Conservation (phyloP, 2,329 filamentous ascomycete genomes). For the Diaporthe capsici region DNA sequence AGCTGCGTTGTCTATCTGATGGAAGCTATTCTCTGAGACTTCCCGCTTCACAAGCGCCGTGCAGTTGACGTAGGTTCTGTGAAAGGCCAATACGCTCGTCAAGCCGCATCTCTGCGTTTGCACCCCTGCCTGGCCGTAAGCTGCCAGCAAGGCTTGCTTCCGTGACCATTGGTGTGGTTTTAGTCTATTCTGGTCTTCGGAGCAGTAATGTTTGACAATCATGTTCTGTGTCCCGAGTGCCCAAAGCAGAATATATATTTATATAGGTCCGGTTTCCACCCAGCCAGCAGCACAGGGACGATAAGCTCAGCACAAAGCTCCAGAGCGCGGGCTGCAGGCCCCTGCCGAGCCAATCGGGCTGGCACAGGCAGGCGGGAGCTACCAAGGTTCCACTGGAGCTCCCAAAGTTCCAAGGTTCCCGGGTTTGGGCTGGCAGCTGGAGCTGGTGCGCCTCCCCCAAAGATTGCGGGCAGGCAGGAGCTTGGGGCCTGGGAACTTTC, state of each 20-base stretch:
- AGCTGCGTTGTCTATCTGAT: not conserved
- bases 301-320: not conserved
- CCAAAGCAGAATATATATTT: not conserved
- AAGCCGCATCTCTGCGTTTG: not conserved
- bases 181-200: not conserved
- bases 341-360: constrained; percentile 41
- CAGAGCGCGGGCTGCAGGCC: not conserved
- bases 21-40: not conserved
- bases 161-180: not conserved
- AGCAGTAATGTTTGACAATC: not conserved
- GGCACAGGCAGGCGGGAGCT: constrained; percentile 20
- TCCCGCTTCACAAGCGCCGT: not conserved
- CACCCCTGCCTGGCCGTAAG: not conserved
- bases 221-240: not conserved
- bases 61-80: not conserved
- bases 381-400: constrained; percentile 30
- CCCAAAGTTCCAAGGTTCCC: constrained; percentile 10
- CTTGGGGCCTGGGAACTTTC: constrained; percentile 9
- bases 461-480: constrained; percentile 6
- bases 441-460: not conserved
- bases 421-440: not conserved
- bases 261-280: not conserved
- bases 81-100: not conserved
- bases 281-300: not conserved
- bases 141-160: not conserved